Percentiles rank a stretch among this genome's conserved stretches.
These are phyloP conservation scores for Saccharomycopsis crataegensis DNA, from an alignment of 1,139 yeast species.

Conservation along the genomic window DNA sequence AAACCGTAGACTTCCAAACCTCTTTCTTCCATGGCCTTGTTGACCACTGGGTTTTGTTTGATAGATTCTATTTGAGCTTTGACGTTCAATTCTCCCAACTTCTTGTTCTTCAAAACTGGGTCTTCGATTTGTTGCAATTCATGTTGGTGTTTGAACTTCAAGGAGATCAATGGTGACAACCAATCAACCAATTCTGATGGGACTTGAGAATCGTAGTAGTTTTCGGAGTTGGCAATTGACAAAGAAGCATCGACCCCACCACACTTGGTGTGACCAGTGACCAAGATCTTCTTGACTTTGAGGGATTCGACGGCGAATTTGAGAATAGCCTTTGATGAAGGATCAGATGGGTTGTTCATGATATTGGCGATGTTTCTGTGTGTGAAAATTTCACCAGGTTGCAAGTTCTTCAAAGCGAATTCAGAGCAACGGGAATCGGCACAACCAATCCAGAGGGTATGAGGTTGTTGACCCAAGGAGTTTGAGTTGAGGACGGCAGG, in stretches of 20 bases:
- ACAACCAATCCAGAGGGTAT: slow-evolving; percentile 94
- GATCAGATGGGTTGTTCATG: slow-evolving; percentile 58
- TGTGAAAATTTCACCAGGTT: slow-evolving; percentile 92
- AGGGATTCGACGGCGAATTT: slow-evolving; percentile 88
- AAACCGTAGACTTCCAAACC: slow-evolving; percentile 85
- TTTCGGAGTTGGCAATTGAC: slow-evolving; percentile 54
- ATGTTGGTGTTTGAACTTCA: slow-evolving; percentile 47
- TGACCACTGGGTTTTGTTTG: slow-evolving; percentile 68
- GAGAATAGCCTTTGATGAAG: slow-evolving; percentile 71
- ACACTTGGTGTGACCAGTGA: slow-evolving; percentile 98
- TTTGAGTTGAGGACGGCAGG: slow-evolving; percentile 56
- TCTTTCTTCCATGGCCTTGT: slow-evolving; percentile 59
- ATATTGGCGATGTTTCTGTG: slow-evolving; percentile 89
- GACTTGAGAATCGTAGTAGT: slow-evolving; percentile 8
- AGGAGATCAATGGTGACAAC: slow-evolving; percentile 68
- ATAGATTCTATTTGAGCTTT: slow-evolving; percentile 48
- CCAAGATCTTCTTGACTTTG: slow-evolving; percentile 73
- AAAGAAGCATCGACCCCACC: slow-evolving; percentile 93
- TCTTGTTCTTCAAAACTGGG: slow-evolving; percentile 41
- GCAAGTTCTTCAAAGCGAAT: slow-evolving; percentile 59
- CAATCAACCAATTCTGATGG: slow-evolving; percentile 55
- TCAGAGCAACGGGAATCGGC: slow-evolving; percentile 92
- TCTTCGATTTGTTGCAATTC: slow-evolving; percentile 31
- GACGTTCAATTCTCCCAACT: slow-evolving; percentile 76
- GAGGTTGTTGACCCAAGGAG: slow-evolving; percentile 85